Evolutionary conservation across 1,139 yeast genomes (phyloP), one percentile per base, ranked within the genome.

Genomic region (Pichiaceae sp.): DNA sequence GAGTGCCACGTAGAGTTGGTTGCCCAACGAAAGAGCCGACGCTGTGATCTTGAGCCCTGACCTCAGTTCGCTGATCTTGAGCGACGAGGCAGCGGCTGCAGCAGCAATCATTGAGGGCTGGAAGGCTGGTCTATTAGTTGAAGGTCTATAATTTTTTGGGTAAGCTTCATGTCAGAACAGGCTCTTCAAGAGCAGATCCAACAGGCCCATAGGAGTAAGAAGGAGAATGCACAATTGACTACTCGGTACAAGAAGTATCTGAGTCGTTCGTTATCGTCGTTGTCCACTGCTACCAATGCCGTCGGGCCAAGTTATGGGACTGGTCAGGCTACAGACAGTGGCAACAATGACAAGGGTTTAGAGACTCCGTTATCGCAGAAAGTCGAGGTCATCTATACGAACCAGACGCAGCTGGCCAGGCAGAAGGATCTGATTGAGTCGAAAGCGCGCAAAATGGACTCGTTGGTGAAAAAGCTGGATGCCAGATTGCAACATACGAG

Each of bases 1-100:
- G 9, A 42, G 32, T 3, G 49, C 54, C 2, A 53, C 37, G 32
- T 39, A 46, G 15, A 52, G 31, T 11, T 45, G 45, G 31, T 42
- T 42, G 3, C 38, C 36, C 18, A 17, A 4, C 8, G 32, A n/a
- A 9, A 41, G 37, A 3, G 42, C 32, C 18, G 43, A 32, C 3
- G 44, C 38, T 3, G 49, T 44, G 7, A 49, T 39, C 35, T 38
- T 42, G 8, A 33, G 26, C 12, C 26, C 15, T n/a, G 31, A 17
- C 14, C 19, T 17, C 19, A 33, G 31, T 16, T 28, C 35, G 12
- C 31, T 28, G 26, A 24, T 29, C 31, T 33, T 31, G 17, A 33
- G 18, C n/a, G 27, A 15, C 7, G 37, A 33, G 19, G 27, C 31
- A 4, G 36, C 34, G 7, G 26, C 20, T 3, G 29, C 25, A 6